Conservation (phyloP, 2,329 filamentous ascomycete genomes). For the Aspergillus versicolor region DNA sequence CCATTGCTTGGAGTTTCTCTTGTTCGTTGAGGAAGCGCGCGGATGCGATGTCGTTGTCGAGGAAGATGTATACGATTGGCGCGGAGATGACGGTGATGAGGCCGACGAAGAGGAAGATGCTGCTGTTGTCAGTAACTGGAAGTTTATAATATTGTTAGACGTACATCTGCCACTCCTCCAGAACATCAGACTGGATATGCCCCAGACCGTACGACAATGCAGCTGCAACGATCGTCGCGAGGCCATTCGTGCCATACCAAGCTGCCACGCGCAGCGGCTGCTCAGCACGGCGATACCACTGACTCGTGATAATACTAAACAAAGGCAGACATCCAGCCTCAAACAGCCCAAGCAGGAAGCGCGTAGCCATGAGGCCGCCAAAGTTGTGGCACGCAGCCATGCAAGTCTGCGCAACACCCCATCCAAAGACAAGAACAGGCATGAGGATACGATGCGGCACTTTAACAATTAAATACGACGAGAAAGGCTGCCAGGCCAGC, state of each 20-base stretch:
- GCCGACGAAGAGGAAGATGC: constrained; percentile 62
- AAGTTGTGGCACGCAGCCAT: constrained; percentile 52
- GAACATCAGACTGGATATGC: constrained; percentile 47
- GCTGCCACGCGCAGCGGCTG: constrained; percentile 63
- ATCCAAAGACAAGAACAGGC: constrained; percentile 49
- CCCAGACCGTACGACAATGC: constrained; percentile 58
- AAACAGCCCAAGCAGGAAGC: constrained; percentile 55
- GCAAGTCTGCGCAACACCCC: constrained; percentile 49
- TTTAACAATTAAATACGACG: constrained; percentile 60
- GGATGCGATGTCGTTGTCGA: constrained; percentile 58
- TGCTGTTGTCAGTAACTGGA: constrained; percentile 12
- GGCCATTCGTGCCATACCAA: constrained; percentile 66
- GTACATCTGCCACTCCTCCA: constrained; percentile 54
- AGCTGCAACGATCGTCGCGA: constrained; percentile 58
- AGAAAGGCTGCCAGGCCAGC: constrained; percentile 61
- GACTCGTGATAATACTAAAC: constrained; percentile 46
- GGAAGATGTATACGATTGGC: constrained; percentile 59
- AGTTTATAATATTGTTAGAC: not conserved
- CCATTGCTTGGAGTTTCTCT: constrained; percentile 49
- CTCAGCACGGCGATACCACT: constrained; percentile 53
- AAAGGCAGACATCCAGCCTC: constrained; percentile 52
- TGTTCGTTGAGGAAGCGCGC: constrained; percentile 49
- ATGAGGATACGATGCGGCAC: constrained; percentile 61
- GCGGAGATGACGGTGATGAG: constrained; percentile 59
- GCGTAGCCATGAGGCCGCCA: constrained; percentile 46